Percentiles rank a stretch among this genome's conserved stretches.
These are phyloP conservation scores for Bothriochloa decipiens DNA, from an alignment of 176 grass and related monocot genomes.

Conservation along the genomic window DNA sequence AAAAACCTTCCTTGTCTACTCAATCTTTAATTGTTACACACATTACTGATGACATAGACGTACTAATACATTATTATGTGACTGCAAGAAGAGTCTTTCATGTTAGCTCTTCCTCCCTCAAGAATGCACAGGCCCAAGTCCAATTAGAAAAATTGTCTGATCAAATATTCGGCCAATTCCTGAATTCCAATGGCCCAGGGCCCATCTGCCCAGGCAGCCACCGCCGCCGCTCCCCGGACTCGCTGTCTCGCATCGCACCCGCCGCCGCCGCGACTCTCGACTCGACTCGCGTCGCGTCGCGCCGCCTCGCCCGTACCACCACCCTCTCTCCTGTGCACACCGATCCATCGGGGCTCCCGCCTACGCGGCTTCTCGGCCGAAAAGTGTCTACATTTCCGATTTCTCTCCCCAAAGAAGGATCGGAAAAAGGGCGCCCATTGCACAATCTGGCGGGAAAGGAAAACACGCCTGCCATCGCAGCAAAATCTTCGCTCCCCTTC, in stretches of 20 bases:
- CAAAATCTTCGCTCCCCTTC: background rate
- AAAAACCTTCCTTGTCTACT: no score
- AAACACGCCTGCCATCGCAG: background rate
- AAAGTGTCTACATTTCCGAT: background rate
- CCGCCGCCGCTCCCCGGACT: background rate
- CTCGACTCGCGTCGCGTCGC: no score
- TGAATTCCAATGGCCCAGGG: background rate
- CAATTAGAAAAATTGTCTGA: background rate
- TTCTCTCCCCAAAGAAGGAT: background rate
- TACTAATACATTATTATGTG: no score
- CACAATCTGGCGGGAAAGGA: slow-evolving; percentile 27
- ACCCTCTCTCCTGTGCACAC: background rate
- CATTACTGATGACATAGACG: no score
- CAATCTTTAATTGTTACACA: no score
- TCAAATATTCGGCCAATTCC: no score
- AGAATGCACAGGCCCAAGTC: no score
- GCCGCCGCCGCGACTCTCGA: background rate
- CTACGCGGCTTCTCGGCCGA: background rate
- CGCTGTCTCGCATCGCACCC: background rate
- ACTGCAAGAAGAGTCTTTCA: no score
- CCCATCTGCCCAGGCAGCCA: background rate
- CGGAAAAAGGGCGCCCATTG: slow-evolving; percentile 1
- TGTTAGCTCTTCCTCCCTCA: no score
- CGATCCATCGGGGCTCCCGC: background rate
- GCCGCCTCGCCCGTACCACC: background rate